phyloP scores from a whole-genome alignment of 2,329 filamentous ascomycete genomes.

The Apiospora marii region DNA sequence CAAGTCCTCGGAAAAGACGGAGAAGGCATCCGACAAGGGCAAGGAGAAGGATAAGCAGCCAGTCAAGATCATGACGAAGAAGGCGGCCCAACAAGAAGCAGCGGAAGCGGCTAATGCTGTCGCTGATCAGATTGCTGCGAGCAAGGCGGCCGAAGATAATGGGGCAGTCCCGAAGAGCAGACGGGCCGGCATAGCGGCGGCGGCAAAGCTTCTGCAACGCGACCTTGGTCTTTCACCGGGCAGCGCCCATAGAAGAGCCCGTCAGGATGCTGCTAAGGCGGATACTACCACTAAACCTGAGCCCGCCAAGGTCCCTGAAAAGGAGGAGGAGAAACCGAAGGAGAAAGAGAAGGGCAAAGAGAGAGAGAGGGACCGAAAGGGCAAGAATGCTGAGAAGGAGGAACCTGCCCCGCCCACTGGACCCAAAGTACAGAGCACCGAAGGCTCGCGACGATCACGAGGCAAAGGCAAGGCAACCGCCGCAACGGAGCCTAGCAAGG shows the following conservation, averaged over 20 bases:
- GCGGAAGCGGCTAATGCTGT: conserved; percentile 55
- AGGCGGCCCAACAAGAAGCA: conserved; percentile 58
- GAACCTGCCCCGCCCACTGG: conserved; percentile 41
- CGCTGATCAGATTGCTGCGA: conserved; percentile 45
- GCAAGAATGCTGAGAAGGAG: conserved; percentile 32
- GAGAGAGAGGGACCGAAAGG: conserved; percentile 36
- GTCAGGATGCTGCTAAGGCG: conserved; percentile 65
- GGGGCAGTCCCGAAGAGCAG: conserved; percentile 60
- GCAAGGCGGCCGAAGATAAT: conserved; percentile 42
- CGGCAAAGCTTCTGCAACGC: conserved; percentile 70
- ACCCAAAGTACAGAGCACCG: conserved; percentile 40
- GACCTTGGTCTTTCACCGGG: conserved; percentile 71
- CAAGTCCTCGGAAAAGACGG: conserved; percentile 64
- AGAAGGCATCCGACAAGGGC: conserved; percentile 64
- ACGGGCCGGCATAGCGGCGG: conserved; percentile 67
- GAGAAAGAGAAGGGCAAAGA: conserved; percentile 32
- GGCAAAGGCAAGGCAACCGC: conserved; percentile 48
- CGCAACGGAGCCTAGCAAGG: conserved; percentile 38
- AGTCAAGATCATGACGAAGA: conserved; percentile 70
- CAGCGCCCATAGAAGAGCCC: conserved; percentile 67
- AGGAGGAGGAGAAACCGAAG: conserved; percentile 34
- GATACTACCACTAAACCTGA: conserved; percentile 55
- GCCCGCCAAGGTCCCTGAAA: conserved; percentile 41
- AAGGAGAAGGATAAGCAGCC: conserved; percentile 57
- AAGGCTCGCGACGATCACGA: conserved; percentile 40